Conservation (phyloP, 2,329 filamentous ascomycete species). For the Blastomyces gilchristii region DNA sequence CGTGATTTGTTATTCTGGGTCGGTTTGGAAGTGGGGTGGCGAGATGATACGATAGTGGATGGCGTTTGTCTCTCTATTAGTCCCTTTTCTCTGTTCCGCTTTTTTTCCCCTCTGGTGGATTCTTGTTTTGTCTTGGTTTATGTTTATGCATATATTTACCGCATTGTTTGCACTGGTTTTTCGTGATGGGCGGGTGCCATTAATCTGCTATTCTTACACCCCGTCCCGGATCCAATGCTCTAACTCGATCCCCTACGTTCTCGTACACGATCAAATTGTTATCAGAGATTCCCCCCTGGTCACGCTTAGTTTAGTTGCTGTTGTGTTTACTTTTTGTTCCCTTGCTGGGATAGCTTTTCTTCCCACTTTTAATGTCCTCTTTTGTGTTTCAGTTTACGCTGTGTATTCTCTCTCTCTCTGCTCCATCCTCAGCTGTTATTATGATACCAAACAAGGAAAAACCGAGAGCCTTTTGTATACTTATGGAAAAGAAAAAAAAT, state of each 20-base stretch:
- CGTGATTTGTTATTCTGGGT: background rate
- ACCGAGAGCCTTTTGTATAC: background rate
- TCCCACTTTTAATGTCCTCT: background rate
- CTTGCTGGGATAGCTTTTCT: background rate
- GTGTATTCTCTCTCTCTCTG: background rate
- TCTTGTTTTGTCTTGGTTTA: background rate
- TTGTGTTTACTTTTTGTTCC: background rate
- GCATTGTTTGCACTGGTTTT: no score
- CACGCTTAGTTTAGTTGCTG: background rate
- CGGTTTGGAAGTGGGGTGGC: background rate
- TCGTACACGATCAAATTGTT: background rate
- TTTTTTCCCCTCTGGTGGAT: background rate
- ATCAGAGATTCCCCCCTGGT: background rate
- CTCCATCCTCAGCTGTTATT: background rate
- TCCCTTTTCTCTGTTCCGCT: background rate
- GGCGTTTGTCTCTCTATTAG: background rate
- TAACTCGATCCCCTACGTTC: background rate
- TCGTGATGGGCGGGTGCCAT: no score
- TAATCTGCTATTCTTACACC: background rate
- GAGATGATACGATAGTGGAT: background rate
- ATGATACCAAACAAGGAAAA: background rate
- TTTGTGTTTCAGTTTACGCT: background rate
- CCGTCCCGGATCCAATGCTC: background rate
- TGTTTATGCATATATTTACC: background rate
- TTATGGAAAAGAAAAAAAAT: background rate